Evolutionary conservation across 2,329 filamentous ascomycete species (phyloP), one percentile per base, ranked within the genome.

Genomic region (Pseudopithomyces maydicus): DNA sequence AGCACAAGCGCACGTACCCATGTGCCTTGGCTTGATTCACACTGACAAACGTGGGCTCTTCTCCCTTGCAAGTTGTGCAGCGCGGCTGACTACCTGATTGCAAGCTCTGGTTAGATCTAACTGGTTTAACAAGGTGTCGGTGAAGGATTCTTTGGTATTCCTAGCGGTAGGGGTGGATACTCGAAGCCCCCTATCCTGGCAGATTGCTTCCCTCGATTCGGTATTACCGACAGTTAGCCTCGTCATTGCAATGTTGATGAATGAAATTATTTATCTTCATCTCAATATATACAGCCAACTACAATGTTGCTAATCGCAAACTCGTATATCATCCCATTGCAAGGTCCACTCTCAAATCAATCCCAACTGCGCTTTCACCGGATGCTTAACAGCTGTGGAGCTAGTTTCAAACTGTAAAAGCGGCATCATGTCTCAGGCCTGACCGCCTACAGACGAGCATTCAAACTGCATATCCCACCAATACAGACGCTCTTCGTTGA

Each of bases 1-100:
- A 47, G 65, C 54, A 73, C 70, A 70, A 64, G 56, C 63, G 69
- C 69, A 72, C 70, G 67, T 64, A 57, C 69, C 57, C n/a, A n/a
- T n/a, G n/a, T 58, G 33, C 44, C 59, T 56, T 64, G 51, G 61
- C 62, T 56, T 44, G 47, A 55, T 64, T 52, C 36, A 29, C 54
- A 57, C 52, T 43, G 57, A 65, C 71, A 74, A 75, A 75, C 72
- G 71, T 74, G 72, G 68, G 63, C 54, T 58, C 57, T 62, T 53
- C 62, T 61, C 55, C 44, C 36, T 55, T 64, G 52, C 39, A 36
- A 48, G 23, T 6, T 62, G 53, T 51, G 38, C 43, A 58, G 54
- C 53, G 56, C 63, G 63, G 64, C 42, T 47, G 19, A 48, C 45
- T 64, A 55, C 64, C 57, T 59, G 57, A 56, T 55, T 58, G 19